Conservation (phyloP, 2,329 filamentous ascomycete species). For the Penicillium sp. region DNA sequence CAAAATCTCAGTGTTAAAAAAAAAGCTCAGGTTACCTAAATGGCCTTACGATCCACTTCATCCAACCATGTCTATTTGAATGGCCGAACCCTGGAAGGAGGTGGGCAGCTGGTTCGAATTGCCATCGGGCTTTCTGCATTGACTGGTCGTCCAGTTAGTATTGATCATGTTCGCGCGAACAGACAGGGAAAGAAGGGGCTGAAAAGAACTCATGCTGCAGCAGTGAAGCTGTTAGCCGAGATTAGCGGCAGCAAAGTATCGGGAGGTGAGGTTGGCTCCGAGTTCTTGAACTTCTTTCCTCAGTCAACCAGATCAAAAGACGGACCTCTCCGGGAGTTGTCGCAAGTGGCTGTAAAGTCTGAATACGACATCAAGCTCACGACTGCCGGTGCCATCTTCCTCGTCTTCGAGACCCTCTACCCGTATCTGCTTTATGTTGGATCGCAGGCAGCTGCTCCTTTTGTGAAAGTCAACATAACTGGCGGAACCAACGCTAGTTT, state of each 20-base stretch:
- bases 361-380: conserved; percentile 45
- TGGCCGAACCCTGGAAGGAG: conserved; percentile 60
- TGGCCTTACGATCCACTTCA: not conserved
- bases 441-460: conserved; percentile 12
- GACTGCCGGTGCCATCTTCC: conserved; percentile 54
- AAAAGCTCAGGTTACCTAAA: not conserved
- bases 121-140: conserved; percentile 56
- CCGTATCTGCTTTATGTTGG: conserved; percentile 55
- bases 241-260: conserved; percentile 47
- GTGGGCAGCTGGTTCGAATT: conserved; percentile 60
- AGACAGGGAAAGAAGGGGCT: conserved; percentile 51
- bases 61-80: conserved; percentile 43
- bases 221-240: conserved; percentile 52
- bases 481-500: conserved; percentile 60
- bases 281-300: conserved; percentile 35
- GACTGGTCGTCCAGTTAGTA: conserved; percentile 49
- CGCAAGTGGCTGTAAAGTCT: conserved; percentile 18
- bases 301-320: conserved; percentile 2
- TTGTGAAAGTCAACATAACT: conserved; percentile 46
- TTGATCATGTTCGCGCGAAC: conserved; percentile 56
- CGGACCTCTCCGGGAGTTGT: conserved; percentile 13
- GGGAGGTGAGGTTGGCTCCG: conserved; percentile 37
- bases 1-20: not conserved
- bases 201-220: conserved; percentile 57
- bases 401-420: conserved; percentile 59